phyloP scores from a whole-genome alignment of 2,329 filamentous ascomycete species.

The Didymosphaeria variabile region DNA sequence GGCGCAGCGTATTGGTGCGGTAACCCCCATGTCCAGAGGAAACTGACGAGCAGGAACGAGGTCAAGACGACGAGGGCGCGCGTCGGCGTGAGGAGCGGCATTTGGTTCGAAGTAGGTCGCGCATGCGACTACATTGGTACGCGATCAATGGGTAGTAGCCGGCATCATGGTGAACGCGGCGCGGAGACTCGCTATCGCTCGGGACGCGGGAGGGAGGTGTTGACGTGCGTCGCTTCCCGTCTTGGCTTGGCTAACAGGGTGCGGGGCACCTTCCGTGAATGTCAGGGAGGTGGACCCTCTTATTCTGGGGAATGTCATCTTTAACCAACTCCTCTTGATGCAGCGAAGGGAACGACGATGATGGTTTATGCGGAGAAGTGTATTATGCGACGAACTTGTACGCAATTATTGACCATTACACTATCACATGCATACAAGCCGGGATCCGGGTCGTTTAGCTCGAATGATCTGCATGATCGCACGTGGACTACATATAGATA shows the following conservation, averaged over 20 bases:
- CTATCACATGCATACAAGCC: not conserved
- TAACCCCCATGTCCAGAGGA: constrained; percentile 44
- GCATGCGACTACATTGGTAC: constrained; percentile 18
- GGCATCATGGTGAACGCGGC: not conserved
- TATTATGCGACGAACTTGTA: not conserved
- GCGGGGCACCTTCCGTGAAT: constrained; percentile 1
- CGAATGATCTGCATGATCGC: no score
- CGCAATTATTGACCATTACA: not conserved
- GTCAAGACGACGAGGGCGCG: constrained; percentile 39
- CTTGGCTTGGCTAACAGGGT: not conserved
- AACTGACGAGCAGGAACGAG: constrained; percentile 39
- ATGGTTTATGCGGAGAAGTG: not conserved
- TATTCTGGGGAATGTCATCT: not conserved
- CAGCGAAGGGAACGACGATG: not conserved
- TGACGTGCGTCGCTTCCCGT: not conserved
- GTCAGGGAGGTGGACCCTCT: not conserved
- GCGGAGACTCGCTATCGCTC: not conserved
- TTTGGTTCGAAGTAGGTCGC: constrained; percentile 24
- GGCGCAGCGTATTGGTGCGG: constrained; percentile 31
- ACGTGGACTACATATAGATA: no score
- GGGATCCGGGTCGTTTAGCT: not conserved
- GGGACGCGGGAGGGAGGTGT: not conserved
- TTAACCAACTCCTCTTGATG: not conserved
- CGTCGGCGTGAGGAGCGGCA: constrained; percentile 45
- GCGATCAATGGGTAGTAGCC: not conserved